Base-by-base conservation (phyloP, 2,329 filamentous ascomycete genomes). In the Monosporascus sp. region DNA sequence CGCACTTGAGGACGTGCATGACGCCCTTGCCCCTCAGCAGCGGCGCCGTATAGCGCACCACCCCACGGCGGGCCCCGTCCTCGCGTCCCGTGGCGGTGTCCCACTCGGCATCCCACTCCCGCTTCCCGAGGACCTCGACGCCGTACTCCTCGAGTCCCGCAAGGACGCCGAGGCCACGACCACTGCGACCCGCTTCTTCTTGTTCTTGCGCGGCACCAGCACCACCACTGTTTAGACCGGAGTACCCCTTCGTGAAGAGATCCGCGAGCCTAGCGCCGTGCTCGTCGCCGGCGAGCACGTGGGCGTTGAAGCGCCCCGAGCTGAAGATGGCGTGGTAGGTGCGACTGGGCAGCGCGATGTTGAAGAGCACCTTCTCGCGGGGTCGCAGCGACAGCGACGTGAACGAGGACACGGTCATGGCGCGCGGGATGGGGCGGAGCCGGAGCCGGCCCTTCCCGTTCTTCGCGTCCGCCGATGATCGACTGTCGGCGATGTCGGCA, bases 401-500 rank as follows among this genome's bases (percentile, higher is more conserved):
- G 56, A 84, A 77, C 2, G 80, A 83, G 6, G 81, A 83, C 71
- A 83, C 80, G 35, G 81, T 83, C 75, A 84, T 80, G 47, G 75
- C 81, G 35, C 75, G 72, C 6, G 64, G 75, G 63, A 41, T 61
- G 51, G 55, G 65, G 22, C 35, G 63, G 57, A 57, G 52, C 38
- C 56, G 45, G 6, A 54, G 35, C 11, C 45, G 18, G 49, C 48
- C 35, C 52, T 49, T 14, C 31, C 50, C 17, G 43, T 53, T 39
- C 37, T 47, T 48, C 24, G 52, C 37, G 43, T 48, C 31, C 11
- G 24, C 17, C n/a, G 31, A 31, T 2, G 35, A 9, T 6, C 15
- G 31, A 37, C 43, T 46, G 43, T 46, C 43, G 11, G 25, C 14
- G 24, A 49, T 3, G 35, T 48, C 51, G 7, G 45, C 9, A 5